These are phyloP conservation scores for Penicillium ochrochloron DNA, from an alignment of 495 filamentous ascomycete genomes.

Conservation along the genomic window DNA sequence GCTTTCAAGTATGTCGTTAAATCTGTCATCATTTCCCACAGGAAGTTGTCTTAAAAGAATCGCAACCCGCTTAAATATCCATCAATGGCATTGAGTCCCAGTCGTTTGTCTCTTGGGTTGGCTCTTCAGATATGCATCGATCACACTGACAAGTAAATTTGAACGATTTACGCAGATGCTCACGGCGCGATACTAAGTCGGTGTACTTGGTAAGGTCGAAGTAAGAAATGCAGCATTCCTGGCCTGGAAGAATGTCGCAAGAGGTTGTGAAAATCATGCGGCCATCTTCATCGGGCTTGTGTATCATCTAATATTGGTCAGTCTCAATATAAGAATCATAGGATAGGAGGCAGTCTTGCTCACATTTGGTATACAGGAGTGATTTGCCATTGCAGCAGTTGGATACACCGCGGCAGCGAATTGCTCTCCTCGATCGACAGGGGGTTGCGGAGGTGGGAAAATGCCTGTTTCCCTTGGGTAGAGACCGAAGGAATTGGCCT, in stretches of 20 bases:
- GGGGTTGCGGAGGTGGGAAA: constrained; percentile 22
- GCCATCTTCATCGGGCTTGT: constrained; percentile 41
- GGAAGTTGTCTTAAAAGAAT: background rate
- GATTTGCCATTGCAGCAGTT: constrained; percentile 43
- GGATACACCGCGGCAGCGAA: constrained; percentile 48
- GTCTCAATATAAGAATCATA: background rate
- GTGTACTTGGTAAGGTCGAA: constrained; percentile 39
- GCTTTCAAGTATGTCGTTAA: background rate
- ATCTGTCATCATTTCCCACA: background rate
- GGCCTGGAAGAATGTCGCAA: constrained; percentile 38
- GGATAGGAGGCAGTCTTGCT: constrained; percentile 3
- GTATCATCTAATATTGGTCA: constrained; percentile 32
- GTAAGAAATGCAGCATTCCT: constrained; percentile 50
- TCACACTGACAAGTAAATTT: constrained; percentile 41
- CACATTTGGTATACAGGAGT: constrained; percentile 48
- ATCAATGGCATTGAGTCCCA: constrained; percentile 29
- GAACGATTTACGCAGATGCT: constrained; percentile 39
- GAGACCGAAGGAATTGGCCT: constrained; percentile 48
- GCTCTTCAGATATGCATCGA: constrained; percentile 37
- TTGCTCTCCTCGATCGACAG: constrained; percentile 39
- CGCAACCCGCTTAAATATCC: constrained; percentile 10
- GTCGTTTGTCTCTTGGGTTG: constrained; percentile 13
- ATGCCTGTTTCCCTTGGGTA: constrained; percentile 46
- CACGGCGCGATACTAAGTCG: constrained; percentile 30
- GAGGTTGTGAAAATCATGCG: constrained; percentile 46